Evolutionary conservation across 306 rosid species (phyloP).

Genomic region (Spatholobus suberectus): DNA sequence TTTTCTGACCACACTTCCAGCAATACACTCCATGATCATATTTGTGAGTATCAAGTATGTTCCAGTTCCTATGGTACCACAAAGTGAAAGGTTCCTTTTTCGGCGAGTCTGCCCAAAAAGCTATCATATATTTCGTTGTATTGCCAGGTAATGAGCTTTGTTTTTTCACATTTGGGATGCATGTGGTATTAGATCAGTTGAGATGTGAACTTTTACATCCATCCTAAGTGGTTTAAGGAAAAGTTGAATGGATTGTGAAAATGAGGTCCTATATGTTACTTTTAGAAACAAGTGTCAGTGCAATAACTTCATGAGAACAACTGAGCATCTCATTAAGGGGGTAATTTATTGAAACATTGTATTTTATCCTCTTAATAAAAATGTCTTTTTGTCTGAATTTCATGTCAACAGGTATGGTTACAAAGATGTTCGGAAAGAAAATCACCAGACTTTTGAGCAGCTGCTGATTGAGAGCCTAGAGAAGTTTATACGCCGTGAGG

Average conservation of each 20-base stretch:
- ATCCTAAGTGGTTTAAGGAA: not conserved
- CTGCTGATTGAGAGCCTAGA: slow-evolving; percentile 94
- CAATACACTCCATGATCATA: slow-evolving; percentile 83
- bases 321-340: slow-evolving; percentile 16
- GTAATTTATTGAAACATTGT: slow-evolving; percentile 4
- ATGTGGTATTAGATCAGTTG: slow-evolving; percentile 4
- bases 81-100: slow-evolving; percentile 97
- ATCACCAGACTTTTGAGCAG: slow-evolving; percentile 94
- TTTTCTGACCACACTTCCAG: slow-evolving; percentile 77
- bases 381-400: slow-evolving; percentile 24
- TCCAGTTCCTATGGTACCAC: slow-evolving; percentile 92
- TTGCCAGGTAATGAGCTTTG: slow-evolving; percentile 70
- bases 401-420: slow-evolving; percentile 80
- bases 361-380: not conserved
- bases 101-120: slow-evolving; percentile 92
- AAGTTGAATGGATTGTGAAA: slow-evolving; percentile 30
- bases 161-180: not conserved
- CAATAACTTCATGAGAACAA: slow-evolving; percentile 13
- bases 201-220: slow-evolving; percentile 8
- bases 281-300: slow-evolving; percentile 9
- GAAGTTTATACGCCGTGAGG: slow-evolving; percentile 94
- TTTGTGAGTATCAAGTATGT: slow-evolving; percentile 94
- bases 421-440: slow-evolving; percentile 96
- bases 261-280: slow-evolving; percentile 3
- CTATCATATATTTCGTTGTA: slow-evolving; percentile 94